Base-by-base conservation (phyloP, 768 basidiomycete genomes). In the Collybia sordida region DNA sequence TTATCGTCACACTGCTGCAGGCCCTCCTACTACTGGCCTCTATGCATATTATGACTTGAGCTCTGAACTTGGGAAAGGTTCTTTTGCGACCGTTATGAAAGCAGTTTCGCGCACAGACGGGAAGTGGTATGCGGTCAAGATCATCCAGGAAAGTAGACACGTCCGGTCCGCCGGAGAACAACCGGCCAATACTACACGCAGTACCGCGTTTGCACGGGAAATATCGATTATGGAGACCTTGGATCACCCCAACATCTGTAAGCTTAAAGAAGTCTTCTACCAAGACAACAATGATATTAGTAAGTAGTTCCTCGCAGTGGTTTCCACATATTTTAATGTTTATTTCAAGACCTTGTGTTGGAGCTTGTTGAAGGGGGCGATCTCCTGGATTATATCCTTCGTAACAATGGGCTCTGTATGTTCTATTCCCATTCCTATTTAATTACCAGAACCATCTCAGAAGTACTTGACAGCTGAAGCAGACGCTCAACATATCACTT, bases 291-390 rank as follows among this genome's bases (percentile, higher is more conserved):
- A 70, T 17, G 78, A 69, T 56, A 81, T 86, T 59, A 82, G 85
- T 88, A 59, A 61, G 76, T 42, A 24, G 69, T 37, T 61, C 75
- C 46, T 25, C 63, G 15, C 61, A 25, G 0, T 1, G 23, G 4
- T 31, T 23, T 40, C 18, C 7, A 19, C 6, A 23, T 18, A 19
- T 25, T n/a, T 25, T 56, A n/a, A 48, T 17, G 60, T 44, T 57
- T 59, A 49, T 50, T 64, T 17, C 35, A 45, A 90, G 88, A 85
- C 64, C 75, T 95, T 24, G 90, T 95, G 2, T 71, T 95, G 49
- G 93, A 97, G 64, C 82, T 83, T 52, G 78, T 97, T 9, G 81
- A 87, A 22, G 96, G 96, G 9, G 95, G 93, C 0, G 94, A 97
- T 64, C 73, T 98, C 11, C 74, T 95, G 17, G 90, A 93, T 51